These are phyloP conservation scores for Calycina herbarum DNA, from an alignment of 2,329 filamentous ascomycete species.

Conservation along the genomic window DNA sequence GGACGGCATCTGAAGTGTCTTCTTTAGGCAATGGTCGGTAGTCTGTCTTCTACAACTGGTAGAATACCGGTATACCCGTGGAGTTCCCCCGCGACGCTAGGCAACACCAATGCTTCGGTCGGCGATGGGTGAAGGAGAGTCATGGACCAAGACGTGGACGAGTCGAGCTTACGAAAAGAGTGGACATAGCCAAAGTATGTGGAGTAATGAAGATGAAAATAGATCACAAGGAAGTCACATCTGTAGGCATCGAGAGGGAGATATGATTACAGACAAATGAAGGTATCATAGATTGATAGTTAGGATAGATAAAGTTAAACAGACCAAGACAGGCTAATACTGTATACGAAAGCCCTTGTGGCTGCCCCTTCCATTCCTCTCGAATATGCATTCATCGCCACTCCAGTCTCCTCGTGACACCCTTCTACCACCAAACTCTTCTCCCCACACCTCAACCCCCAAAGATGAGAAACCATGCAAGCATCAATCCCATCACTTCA, in stretches of 20 bases:
- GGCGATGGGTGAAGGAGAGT: neutral
- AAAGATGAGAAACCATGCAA: neutral
- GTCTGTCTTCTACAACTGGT: neutral
- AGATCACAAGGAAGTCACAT: neutral
- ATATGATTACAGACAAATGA: neutral
- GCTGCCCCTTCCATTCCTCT: neutral
- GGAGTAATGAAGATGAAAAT: no score
- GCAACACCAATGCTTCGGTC: neutral
- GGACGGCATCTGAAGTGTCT: neutral
- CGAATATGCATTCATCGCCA: neutral
- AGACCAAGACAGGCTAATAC: neutral
- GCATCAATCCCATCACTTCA: neutral
- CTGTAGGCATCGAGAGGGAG: neutral
- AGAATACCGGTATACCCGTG: neutral
- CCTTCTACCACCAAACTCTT: neutral
- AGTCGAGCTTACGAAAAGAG: neutral
- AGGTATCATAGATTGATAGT: slow-evolving; percentile 2
- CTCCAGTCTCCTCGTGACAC: neutral
- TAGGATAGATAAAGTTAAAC: neutral
- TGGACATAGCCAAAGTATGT: neutral
- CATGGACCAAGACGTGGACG: neutral
- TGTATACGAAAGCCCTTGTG: neutral
- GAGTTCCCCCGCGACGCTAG: neutral
- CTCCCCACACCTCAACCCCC: neutral
- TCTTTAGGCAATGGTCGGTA: neutral